Base-by-base conservation (phyloP, 2,329 filamentous ascomycete species). In the Plenodomus lindquistii region DNA sequence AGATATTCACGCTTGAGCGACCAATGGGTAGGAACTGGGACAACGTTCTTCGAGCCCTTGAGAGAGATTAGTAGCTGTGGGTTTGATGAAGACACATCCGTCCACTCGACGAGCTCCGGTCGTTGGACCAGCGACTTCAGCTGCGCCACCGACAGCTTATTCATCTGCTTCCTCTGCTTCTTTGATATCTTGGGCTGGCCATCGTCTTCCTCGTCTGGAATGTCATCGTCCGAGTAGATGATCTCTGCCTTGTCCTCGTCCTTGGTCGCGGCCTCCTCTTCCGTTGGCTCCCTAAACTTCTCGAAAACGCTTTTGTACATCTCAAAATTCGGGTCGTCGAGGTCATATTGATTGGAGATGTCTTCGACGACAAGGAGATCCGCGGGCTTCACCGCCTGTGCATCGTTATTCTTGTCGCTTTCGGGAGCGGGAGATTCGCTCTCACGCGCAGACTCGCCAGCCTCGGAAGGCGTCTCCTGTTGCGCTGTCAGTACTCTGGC, bases 51-150 rank as follows among this genome's bases (percentile, higher is more conserved):
- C 70, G 95, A 89, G 2, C 90, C 88, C 74, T 97, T 99, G 78
- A 99, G 92, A 66, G 96, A 89, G 20, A 97, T 90, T 10, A 99
- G 82, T 37, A 97, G 78, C 46, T 87, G 84, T 13, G 94, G 94
- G 69, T 99, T 92, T 20, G 89, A 85, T 0, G 94, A 92, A 15
- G 91, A 95, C 11, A 90, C 89, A 69, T 99, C 94, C 45, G 95
- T 94, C 94, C 94, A 97, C 66, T 99, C 94, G 5, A 99, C 93
- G 9, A 96, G 85, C 72, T 99, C 94, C 2, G 94, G 94, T 60
- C 92, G 93, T 63, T 81, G 83, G 51, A 97, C 94, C 46, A 96
- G 77, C 5, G 93, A 90, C 75, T 99, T 99, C 55, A 99, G 82
- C 74, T 97, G 91, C 40, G 94, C 94, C 50, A 99, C 90, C 6